Conservation (phyloP, 2,329 filamentous ascomycete species). For the Didymella exigua region DNA sequence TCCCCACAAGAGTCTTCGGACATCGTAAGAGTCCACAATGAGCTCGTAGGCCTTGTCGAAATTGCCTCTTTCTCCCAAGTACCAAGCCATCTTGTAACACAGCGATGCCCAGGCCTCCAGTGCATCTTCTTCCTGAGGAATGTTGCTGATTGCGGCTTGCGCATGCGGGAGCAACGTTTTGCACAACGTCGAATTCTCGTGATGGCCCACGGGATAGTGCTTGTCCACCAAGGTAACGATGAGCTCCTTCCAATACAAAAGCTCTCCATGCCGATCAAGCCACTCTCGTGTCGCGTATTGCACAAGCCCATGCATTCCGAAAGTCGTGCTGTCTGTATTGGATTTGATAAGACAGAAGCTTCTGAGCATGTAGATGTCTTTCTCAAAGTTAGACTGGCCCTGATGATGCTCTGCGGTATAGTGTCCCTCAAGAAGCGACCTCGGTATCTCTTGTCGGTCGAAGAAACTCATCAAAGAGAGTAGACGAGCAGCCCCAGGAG, state of each 20-base stretch:
- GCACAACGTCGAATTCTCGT: slow-evolving; percentile 18
- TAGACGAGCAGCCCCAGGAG: slow-evolving; percentile 48
- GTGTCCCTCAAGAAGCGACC: slow-evolving; percentile 24
- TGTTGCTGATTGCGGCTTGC: slow-evolving; percentile 1
- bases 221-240: slow-evolving; percentile 4
- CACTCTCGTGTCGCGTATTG: slow-evolving; percentile 26
- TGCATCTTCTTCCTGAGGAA: neutral
- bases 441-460: slow-evolving; percentile 24
- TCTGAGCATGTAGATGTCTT: slow-evolving; percentile 21
- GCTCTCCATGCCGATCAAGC: slow-evolving; percentile 28
- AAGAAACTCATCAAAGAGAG: slow-evolving; percentile 48
- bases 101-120: slow-evolving; percentile 11
- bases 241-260: slow-evolving; percentile 16
- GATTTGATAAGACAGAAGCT: slow-evolving; percentile 23
- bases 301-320: slow-evolving; percentile 31
- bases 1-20: neutral
- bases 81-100: neutral
- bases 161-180: slow-evolving; percentile 20
- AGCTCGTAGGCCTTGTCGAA: neutral
- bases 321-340: slow-evolving; percentile 2
- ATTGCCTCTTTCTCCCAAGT: neutral
- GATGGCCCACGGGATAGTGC: neutral
- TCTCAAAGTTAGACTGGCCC: slow-evolving; percentile 19
- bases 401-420: slow-evolving; percentile 13
- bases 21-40: neutral